A percentile compares a stretch with the other conserved stretches of the same genome.
Evolutionary conservation across 495 filamentous ascomycete species (phyloP).

Genomic region (Penicillium pulvis): DNA sequence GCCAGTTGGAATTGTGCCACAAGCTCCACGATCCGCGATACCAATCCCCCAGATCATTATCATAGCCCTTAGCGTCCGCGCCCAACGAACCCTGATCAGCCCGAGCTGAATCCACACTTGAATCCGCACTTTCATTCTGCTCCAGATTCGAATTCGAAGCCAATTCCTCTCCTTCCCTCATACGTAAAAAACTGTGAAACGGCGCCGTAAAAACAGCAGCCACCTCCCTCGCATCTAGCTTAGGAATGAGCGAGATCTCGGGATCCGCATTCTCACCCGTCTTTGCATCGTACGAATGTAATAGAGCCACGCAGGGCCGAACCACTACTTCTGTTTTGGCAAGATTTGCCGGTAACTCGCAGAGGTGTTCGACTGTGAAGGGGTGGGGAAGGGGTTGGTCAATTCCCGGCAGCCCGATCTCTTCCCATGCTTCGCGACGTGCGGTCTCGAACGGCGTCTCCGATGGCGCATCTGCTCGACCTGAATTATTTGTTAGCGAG

Average conservation of each 20-base stretch:
- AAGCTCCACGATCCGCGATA: constrained; percentile 53
- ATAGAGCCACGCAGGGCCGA: constrained; percentile 80
- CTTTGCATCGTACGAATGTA: constrained; percentile 59
- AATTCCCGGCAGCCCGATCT: constrained; percentile 80
- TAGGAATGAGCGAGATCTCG: constrained; percentile 73
- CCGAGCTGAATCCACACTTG: neutral
- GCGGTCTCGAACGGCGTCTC: constrained; percentile 72
- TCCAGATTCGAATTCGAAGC: neutral
- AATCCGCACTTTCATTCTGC: neutral
- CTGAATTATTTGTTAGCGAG: constrained; percentile 21
- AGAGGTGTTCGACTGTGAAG: constrained; percentile 81
- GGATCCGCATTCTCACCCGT: constrained; percentile 48
- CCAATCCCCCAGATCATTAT: constrained; percentile 52
- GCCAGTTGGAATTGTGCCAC: constrained; percentile 73
- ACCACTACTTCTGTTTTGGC: constrained; percentile 82
- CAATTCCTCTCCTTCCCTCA: constrained; percentile 43
- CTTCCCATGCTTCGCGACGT: constrained; percentile 84
- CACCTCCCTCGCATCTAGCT: constrained; percentile 81
- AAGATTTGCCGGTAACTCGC: constrained; percentile 76
- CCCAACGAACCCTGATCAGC: constrained; percentile 1
- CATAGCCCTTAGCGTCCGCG: constrained; percentile 3
- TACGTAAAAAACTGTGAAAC: constrained; percentile 69
- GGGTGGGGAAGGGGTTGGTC: constrained; percentile 62
- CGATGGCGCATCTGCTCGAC: constrained; percentile 49
- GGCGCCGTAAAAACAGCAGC: constrained; percentile 88